phyloP scores from a whole-genome alignment of 208 protist genomes.

The Acanthamoeba healyi region DNA sequence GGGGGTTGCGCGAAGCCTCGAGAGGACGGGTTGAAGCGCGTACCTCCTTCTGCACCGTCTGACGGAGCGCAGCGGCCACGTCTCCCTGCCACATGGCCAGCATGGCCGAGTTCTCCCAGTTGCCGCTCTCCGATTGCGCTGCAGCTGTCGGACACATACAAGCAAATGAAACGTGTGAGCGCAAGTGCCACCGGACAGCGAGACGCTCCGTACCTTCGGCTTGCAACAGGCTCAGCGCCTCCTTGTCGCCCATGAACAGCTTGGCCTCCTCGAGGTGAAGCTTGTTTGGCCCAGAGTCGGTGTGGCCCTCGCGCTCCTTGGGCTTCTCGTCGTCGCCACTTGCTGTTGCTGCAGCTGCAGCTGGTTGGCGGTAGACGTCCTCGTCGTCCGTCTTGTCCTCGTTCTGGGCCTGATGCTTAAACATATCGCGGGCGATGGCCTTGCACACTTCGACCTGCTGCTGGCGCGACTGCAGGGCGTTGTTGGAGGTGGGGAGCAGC shows the following conservation, averaged over 20 bases:
- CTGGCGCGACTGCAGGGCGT: neutral
- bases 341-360: neutral
- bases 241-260: constrained; percentile 22
- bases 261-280: neutral
- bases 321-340: neutral
- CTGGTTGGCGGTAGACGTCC: neutral
- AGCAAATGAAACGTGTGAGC: neutral
- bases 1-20: neutral
- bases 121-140: neutral
- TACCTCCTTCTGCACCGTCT: neutral
- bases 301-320: neutral
- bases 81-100: constrained; percentile 56
- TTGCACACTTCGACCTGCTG: constrained; percentile 49
- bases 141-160: too few relatives aligned
- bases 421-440: neutral
- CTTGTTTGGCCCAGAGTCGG: neutral
- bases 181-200: neutral
- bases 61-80: neutral
- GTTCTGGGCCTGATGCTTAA: neutral
- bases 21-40: neutral
- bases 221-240: neutral
- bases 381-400: neutral
- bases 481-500: constrained; percentile 33
- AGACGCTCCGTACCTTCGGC: constrained; percentile 14
- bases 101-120: constrained; percentile 32